Evolutionary conservation across 495 filamentous ascomycete genomes (phyloP).

Genomic region (Cryomyces minteri): DNA sequence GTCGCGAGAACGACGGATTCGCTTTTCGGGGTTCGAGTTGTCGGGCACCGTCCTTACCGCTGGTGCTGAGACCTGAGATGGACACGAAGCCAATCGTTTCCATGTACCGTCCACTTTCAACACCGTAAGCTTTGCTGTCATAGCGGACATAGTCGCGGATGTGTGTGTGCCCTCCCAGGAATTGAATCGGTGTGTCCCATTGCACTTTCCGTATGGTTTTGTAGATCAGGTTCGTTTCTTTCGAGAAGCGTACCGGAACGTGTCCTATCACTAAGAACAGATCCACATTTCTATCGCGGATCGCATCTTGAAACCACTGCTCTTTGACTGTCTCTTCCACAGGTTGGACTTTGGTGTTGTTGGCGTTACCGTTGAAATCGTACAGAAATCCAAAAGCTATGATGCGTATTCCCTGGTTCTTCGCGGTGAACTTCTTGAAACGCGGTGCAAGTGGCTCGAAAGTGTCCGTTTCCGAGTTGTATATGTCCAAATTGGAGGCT

Average conservation of each 20-base stretch:
- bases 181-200: slow-evolving; percentile 71
- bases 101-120: slow-evolving; percentile 90
- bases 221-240: slow-evolving; percentile 62
- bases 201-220: slow-evolving; percentile 58
- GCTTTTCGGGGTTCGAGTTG: slow-evolving; percentile 9
- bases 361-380: slow-evolving; percentile 73
- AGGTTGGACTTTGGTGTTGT: slow-evolving; percentile 69
- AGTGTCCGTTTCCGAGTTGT: slow-evolving; percentile 46
- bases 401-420: slow-evolving; percentile 67
- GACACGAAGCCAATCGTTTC: slow-evolving; percentile 97
- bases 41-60: slow-evolving; percentile 18
- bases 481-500: slow-evolving; percentile 84
- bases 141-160: slow-evolving; percentile 71
- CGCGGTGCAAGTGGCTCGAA: slow-evolving; percentile 62
- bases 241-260: slow-evolving; percentile 52
- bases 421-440: slow-evolving; percentile 75
- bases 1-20: slow-evolving; percentile 44
- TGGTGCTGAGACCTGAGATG: slow-evolving; percentile 45
- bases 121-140: slow-evolving; percentile 59
- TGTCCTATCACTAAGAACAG: slow-evolving; percentile 80
- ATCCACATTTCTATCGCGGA: slow-evolving; percentile 62
- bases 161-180: slow-evolving; percentile 86
- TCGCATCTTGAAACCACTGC: slow-evolving; percentile 76
- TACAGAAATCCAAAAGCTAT: slow-evolving; percentile 88
- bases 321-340: slow-evolving; percentile 66